phyloP scores from a whole-genome alignment of 2,329 filamentous ascomycete species.

The Coniochaeta sp. region DNA sequence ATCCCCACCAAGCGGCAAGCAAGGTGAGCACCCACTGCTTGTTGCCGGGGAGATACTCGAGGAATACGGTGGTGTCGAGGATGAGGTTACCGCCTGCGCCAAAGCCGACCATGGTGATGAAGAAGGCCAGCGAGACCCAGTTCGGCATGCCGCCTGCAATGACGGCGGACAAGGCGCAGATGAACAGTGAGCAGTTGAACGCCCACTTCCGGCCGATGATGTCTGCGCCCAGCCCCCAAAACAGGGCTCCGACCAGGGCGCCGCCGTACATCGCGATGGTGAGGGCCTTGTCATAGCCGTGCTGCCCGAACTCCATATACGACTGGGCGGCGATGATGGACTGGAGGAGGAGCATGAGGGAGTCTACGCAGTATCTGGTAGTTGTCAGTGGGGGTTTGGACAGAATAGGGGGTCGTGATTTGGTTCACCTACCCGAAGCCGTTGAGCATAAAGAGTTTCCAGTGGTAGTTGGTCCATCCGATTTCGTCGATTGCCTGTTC shows the following conservation, averaged over 20 bases:
- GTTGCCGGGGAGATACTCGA: slow-evolving; percentile 39
- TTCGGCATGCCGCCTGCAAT: slow-evolving; percentile 60
- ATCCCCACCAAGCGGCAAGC: slow-evolving; percentile 49
- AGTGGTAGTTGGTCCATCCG: slow-evolving; percentile 52
- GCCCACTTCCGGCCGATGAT: slow-evolving; percentile 70
- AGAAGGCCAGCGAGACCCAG: slow-evolving; percentile 51
- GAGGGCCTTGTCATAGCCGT: not conserved
- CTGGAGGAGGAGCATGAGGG: not conserved
- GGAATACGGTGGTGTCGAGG: slow-evolving; percentile 48
- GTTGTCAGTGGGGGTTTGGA: not conserved
- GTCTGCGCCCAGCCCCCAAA: slow-evolving; percentile 75
- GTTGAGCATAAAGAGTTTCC: slow-evolving; percentile 54
- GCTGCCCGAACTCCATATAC: not conserved
- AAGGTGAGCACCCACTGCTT: slow-evolving; percentile 61
- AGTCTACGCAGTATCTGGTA: not conserved
- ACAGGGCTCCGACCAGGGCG: slow-evolving; percentile 63
- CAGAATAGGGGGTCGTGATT: not conserved
- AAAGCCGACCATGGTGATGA: slow-evolving; percentile 44
- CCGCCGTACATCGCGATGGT: slow-evolving; percentile 37
- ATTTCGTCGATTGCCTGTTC: slow-evolving; percentile 53
- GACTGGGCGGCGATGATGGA: not conserved
- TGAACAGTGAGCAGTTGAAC: slow-evolving; percentile 72
- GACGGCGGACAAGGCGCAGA: slow-evolving; percentile 61
- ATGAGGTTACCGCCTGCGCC: slow-evolving; percentile 58
- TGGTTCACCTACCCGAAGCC: slow-evolving; percentile 35